phyloP scores from a whole-genome alignment of 225 moss, liverwort and hornwort genomes.

The Marchantia paleacea region DNA sequence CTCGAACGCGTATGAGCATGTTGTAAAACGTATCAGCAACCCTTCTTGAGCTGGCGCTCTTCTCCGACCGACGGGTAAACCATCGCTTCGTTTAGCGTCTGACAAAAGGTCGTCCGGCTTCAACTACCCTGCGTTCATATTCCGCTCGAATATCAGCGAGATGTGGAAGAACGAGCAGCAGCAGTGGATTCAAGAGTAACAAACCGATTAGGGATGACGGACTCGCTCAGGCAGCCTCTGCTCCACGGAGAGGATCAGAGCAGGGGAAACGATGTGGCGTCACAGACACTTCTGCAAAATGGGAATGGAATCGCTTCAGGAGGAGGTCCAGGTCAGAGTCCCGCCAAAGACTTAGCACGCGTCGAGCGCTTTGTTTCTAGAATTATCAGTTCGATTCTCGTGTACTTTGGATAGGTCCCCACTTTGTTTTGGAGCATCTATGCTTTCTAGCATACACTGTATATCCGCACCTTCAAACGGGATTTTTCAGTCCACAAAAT shows the following conservation, averaged over 20 bases:
- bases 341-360: background rate
- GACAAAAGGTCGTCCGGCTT: background rate
- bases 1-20: background rate
- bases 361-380: background rate
- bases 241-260: slow-evolving; percentile 6
- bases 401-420: no score
- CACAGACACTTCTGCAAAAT: background rate
- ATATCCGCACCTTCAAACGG: no score
- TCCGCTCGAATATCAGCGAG: background rate
- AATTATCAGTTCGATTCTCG: no score
- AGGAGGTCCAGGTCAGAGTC: background rate
- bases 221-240: slow-evolving; percentile 25
- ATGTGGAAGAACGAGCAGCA: background rate
- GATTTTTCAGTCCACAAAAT: no score
- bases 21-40: background rate
- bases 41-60: background rate
- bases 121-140: no score
- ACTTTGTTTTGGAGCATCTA: no score
- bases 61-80: background rate
- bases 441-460: no score
- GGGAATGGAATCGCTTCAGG: background rate
- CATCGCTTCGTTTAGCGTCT: background rate
- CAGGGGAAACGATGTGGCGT: background rate
- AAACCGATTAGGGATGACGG: slow-evolving; percentile 14
- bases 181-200: background rate